phyloP scores from a whole-genome alignment of 768 basidiomycete genomes.

The Naematelia aurantialba region DNA sequence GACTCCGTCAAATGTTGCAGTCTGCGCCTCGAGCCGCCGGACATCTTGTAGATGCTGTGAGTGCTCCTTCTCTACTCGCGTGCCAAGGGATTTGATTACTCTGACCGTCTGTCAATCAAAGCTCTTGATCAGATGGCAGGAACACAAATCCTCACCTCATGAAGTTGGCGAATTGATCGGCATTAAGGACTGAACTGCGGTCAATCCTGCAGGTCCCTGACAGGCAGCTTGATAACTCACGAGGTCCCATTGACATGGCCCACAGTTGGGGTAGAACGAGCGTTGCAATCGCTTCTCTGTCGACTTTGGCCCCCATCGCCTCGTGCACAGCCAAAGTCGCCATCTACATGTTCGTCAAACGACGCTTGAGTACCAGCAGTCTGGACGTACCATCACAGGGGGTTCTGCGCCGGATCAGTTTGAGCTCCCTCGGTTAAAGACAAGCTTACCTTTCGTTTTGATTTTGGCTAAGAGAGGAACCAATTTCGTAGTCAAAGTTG shows the following conservation, averaged over 20 bases:
- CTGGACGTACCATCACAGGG: slow-evolving; percentile 69
- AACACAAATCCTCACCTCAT: slow-evolving; percentile 59
- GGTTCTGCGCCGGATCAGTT: slow-evolving; percentile 58
- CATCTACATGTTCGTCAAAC: slow-evolving; percentile 57
- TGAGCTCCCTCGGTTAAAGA: background rate
- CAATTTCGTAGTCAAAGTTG: slow-evolving; percentile 85
- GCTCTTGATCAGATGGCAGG: slow-evolving; percentile 24
- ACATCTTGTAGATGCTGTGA: slow-evolving; percentile 87
- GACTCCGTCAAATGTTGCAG: slow-evolving; percentile 51
- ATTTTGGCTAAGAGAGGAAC: slow-evolving; percentile 92
- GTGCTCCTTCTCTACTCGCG: slow-evolving; percentile 89
- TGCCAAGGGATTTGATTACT: slow-evolving; percentile 56
- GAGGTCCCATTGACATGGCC: slow-evolving; percentile 94
- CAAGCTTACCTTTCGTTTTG: slow-evolving; percentile 63
- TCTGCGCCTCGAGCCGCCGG: slow-evolving; percentile 75
- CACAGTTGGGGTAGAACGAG: slow-evolving; percentile 86
- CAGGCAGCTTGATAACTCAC: slow-evolving; percentile 54
- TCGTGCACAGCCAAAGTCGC: slow-evolving; percentile 85
- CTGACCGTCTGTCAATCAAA: slow-evolving; percentile 12
- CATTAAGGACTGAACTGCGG: slow-evolving; percentile 50
- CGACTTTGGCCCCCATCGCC: slow-evolving; percentile 92
- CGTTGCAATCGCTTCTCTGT: slow-evolving; percentile 85
- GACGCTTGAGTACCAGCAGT: background rate
- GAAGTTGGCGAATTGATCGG: slow-evolving; percentile 80
- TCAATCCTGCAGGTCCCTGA: slow-evolving; percentile 1